Percentiles rank a stretch among this genome's conserved stretches.
Conservation (phyloP, 2,329 filamentous ascomycete genomes). For the Botrytis pseudocinerea region DNA sequence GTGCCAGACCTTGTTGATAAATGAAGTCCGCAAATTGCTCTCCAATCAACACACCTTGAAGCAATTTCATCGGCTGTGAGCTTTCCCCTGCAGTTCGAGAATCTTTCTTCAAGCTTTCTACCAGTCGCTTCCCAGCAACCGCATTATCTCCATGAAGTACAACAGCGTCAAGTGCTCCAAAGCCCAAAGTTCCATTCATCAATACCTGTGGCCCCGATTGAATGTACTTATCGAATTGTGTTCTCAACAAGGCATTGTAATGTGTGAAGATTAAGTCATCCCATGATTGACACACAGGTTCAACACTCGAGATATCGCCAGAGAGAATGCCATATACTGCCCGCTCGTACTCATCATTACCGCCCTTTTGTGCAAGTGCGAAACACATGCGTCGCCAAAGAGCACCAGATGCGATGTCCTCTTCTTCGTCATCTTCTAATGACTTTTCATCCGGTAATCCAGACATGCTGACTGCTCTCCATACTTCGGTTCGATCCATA, state of each 20-base stretch:
- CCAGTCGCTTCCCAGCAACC: slow-evolving; percentile 57
- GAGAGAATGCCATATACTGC: slow-evolving; percentile 90
- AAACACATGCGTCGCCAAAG: slow-evolving; percentile 80
- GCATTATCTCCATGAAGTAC: slow-evolving; percentile 59
- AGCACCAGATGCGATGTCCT: slow-evolving; percentile 51
- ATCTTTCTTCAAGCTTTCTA: slow-evolving; percentile 60
- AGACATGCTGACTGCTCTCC: slow-evolving; percentile 82
- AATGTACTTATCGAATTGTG: slow-evolving; percentile 75
- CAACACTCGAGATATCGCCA: slow-evolving; percentile 77
- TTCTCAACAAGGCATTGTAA: slow-evolving; percentile 81
- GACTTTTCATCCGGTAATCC: slow-evolving; percentile 61
- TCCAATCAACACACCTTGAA: slow-evolving; percentile 75
- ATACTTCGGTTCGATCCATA: slow-evolving; percentile 78
- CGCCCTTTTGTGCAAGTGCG: slow-evolving; percentile 66
- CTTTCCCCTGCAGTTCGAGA: slow-evolving; percentile 59
- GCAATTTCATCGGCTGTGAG: slow-evolving; percentile 66
- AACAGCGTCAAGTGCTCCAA: slow-evolving; percentile 64
- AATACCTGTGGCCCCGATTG: slow-evolving; percentile 54
- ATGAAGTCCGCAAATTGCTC: slow-evolving; percentile 59
- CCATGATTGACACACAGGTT: slow-evolving; percentile 74
- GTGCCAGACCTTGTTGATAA: slow-evolving; percentile 57
- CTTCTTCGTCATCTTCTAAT: slow-evolving; percentile 47
- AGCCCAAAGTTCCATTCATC: slow-evolving; percentile 55
- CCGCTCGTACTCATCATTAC: slow-evolving; percentile 74
- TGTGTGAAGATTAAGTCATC: slow-evolving; percentile 85